phyloP scores from a whole-genome alignment of 495 filamentous ascomycete species.

The Emericellopsis terricola region DNA sequence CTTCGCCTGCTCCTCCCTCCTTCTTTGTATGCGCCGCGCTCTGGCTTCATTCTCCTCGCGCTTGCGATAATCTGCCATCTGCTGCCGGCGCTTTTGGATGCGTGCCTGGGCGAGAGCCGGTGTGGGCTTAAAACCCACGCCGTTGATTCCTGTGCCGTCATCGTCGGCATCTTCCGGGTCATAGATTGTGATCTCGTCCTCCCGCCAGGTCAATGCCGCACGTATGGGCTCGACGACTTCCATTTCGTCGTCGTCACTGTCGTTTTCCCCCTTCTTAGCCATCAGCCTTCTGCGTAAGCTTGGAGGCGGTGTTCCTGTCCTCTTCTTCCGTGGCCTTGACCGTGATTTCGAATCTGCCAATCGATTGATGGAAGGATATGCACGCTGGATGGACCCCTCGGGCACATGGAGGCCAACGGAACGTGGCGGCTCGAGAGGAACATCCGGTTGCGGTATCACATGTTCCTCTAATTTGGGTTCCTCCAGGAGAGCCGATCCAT shows the following conservation, averaged over 20 bases:
- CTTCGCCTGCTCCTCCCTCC: too few relatives aligned
- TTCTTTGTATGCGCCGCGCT: constrained; percentile 50
- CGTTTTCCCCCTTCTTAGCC: constrained; percentile 2
- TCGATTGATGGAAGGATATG: constrained; percentile 20
- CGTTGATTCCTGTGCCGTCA: constrained; percentile 70
- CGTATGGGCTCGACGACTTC: constrained; percentile 30
- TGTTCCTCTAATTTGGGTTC: constrained; percentile 2
- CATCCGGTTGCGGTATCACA: constrained; percentile 2
- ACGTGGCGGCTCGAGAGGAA: too few relatives aligned
- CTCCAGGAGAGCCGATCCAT: background rate
- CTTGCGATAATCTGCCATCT: constrained; percentile 68
- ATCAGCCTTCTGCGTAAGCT: background rate
- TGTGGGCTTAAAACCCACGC: constrained; percentile 82
- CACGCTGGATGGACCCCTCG: constrained; percentile 10
- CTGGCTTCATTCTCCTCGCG: constrained; percentile 74
- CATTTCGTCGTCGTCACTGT: constrained; percentile 10
- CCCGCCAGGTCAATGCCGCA: constrained; percentile 57
- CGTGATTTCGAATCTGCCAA: constrained; percentile 22
- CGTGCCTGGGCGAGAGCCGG: constrained; percentile 64
- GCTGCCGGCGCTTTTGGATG: constrained; percentile 55
- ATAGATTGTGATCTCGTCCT: constrained; percentile 72
- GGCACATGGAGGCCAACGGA: constrained; percentile 1
- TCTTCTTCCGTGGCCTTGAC: constrained; percentile 10
- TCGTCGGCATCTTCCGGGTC: constrained; percentile 54
- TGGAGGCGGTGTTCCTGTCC: constrained; percentile 25